Evolutionary conservation across 2,329 filamentous ascomycete genomes (phyloP), one percentile per base, ranked within the genome.

Genomic region (Aspergillus spinulosporus): DNA sequence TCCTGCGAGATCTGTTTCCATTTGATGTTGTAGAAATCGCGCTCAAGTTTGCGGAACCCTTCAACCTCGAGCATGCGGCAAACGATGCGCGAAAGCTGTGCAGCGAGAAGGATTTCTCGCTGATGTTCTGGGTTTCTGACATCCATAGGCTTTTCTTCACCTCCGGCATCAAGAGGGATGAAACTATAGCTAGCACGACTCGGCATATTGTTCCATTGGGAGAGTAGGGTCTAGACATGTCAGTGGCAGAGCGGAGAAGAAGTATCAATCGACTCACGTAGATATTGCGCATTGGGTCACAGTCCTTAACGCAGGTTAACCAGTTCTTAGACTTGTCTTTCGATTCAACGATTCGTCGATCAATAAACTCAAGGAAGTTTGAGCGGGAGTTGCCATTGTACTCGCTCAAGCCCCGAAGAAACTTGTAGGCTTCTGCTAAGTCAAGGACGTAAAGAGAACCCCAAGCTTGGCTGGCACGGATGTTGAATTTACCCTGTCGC

Each of bases 21-120:
- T 59, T 76, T 76, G 59, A 75, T 76, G 57, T 76, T 76, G 68
- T 76, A 76, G 55, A 77, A 74, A 53, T 73, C 70, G 8, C 72
- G 73, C 57, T 79, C 76, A 0, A 79, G 70, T 49, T 72, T 72
- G 31, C 70, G 68, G 69, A 75, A 78, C 2, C 74, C 76, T 64
- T 78, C 75, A 3, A 78, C 73, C 60, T 79, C 76, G 5, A 78
- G 66, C 66, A 77, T 76, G 52, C 76, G 74, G 62, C 75, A 76
- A 56, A 78, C 63, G 44, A 79, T 78, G 36, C 76, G 74, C 6
- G 74, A 76, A 21, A 79, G 65, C 54, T 78, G 75, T 1, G 74
- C 75, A 2, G 76, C 76, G 2, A 78, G 67, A 1, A 75, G 63
- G 44, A 78, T 74, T 40, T 77, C 73, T 14, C 68, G 67, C 32